A percentile compares a stretch with the other conserved stretches of the same genome.
Conservation (phyloP, 2,329 filamentous ascomycete species). For the Penicillium sp. region DNA sequence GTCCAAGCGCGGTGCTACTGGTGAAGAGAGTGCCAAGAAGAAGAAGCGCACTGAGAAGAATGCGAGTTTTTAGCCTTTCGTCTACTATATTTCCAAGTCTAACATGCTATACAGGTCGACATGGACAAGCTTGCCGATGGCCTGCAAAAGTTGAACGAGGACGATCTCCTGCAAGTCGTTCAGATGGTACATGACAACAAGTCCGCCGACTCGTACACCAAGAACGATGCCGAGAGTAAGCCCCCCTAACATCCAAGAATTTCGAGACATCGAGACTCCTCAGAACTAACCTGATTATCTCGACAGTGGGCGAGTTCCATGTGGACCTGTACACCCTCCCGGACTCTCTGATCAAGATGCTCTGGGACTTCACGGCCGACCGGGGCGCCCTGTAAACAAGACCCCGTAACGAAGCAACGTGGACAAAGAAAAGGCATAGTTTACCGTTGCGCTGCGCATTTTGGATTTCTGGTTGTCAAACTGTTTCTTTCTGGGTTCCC, state of each 20-base stretch:
- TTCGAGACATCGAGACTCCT: neutral
- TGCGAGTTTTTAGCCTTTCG: slow-evolving; percentile 43
- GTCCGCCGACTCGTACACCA: slow-evolving; percentile 89
- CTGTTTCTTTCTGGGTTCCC: neutral
- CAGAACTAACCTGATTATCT: slow-evolving; percentile 33
- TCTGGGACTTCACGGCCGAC: slow-evolving; percentile 81
- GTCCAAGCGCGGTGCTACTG: slow-evolving; percentile 62
- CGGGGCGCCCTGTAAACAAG: slow-evolving; percentile 47
- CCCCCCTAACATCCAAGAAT: slow-evolving; percentile 30
- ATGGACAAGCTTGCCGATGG: slow-evolving; percentile 97
- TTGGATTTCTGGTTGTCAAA: neutral
- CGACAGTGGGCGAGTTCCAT: slow-evolving; percentile 88
- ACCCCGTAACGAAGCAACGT: slow-evolving; percentile 25
- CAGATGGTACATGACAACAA: slow-evolving; percentile 99
- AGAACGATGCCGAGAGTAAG: slow-evolving; percentile 95
- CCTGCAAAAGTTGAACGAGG: slow-evolving; percentile 85
- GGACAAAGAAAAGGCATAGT: neutral
- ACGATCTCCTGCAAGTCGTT: slow-evolving; percentile 91
- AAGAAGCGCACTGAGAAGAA: slow-evolving; percentile 71
- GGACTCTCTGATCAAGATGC: slow-evolving; percentile 84
- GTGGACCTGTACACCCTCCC: slow-evolving; percentile 98
- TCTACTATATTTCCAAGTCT: slow-evolving; percentile 2
- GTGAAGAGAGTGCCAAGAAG: slow-evolving; percentile 73
- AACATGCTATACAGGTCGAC: slow-evolving; percentile 62
- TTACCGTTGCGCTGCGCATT: neutral